Base-by-base conservation (phyloP, 306 rosid species). In the Corylus heterophylla region DNA sequence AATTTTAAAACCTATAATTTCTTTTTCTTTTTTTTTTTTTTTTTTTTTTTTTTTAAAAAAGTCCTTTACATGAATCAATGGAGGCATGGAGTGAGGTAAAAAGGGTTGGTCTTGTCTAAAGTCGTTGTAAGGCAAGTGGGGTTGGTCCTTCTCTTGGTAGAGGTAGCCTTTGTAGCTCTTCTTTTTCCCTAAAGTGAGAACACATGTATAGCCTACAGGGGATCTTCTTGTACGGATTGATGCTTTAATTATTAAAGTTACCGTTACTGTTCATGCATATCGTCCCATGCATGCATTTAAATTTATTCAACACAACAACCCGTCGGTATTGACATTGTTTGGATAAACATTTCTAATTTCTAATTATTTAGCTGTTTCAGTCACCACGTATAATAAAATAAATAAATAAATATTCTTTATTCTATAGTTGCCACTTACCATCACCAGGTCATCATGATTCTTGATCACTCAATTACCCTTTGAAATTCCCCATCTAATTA, bases 151-250 rank as follows among this genome's bases (percentile, higher is more conserved):
- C 58, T 54, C 61, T 54, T 56, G 8, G 8, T 16, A 10, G 55
- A 44, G 70, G 37, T 45, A 6, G 25, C 71, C 61, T 45, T 54
- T 44, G 27, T 44, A 69, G 71, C 47, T 16, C 55, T 58, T 56
- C 16, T 50, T 59, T 78, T 59, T 8, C 50, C 71, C 52, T 48
- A 59, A 71, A 78, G 50, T 20, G 73, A 79, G 54, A 61, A 79
- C 81, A 54, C 71, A 39, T 61, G 51, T 64, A 12, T 48, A 39
- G 44, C 44, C 44, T 39, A 39, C 4, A 27, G 31, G 45, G 54
- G 63, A 49, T 25, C 52, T 37, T 37, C 7, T 18, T 67, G 29
- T 17, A 9, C 25, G 58, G 58, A 63, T 63, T 22, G 18, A 66
- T 31, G 1, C 44, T 76, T 47, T 16, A 7, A 12, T 59, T 4